A percentile compares a stretch with the other conserved stretches of the same genome.
phyloP scores from a whole-genome alignment of 2,329 filamentous ascomycete species.

The Helotiales sp. region DNA sequence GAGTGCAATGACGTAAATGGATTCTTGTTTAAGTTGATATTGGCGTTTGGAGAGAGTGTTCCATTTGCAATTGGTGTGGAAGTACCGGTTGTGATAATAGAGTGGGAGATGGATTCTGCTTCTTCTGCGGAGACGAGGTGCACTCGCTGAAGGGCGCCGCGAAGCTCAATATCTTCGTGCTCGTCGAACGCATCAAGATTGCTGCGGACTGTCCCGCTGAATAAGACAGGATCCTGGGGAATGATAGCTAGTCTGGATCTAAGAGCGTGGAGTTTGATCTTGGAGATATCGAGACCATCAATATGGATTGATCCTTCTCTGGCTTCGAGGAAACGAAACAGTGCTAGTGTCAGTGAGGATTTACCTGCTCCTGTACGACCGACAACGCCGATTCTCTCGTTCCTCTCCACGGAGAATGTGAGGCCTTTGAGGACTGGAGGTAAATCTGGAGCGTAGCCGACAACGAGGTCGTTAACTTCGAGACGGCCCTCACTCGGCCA shows the following conservation, averaged over 20 bases:
- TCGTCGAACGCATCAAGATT: constrained; percentile 80
- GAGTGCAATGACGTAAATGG: constrained; percentile 67
- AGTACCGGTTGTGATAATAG: constrained; percentile 40
- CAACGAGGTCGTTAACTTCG: constrained; percentile 74
- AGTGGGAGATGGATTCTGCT: constrained; percentile 16
- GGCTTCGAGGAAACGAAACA: constrained; percentile 79
- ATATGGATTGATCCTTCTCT: constrained; percentile 69
- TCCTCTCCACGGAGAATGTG: constrained; percentile 67
- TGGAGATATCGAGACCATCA: constrained; percentile 76
- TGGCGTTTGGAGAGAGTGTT: constrained; percentile 39
- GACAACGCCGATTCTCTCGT: constrained; percentile 76
- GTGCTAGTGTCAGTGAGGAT: constrained; percentile 73
- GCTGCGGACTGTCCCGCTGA: constrained; percentile 76
- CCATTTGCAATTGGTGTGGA: constrained; percentile 41
- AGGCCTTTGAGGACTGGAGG: constrained; percentile 73
- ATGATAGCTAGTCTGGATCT: constrained; percentile 80
- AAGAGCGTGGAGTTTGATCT: constrained; percentile 70
- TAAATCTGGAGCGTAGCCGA: constrained; percentile 73
- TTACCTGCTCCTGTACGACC: constrained; percentile 81
- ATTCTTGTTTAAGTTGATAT: constrained; percentile 59
- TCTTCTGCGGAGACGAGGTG: constrained; percentile 54
- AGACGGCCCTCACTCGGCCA: constrained; percentile 79
- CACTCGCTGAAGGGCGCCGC: constrained; percentile 71
- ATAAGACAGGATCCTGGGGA: constrained; percentile 81
- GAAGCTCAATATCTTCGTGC: constrained; percentile 70